A percentile compares a stretch with the other conserved stretches of the same genome.
Conservation (phyloP, 148 eudicot species). For the Rhododendron henanense region DNA sequence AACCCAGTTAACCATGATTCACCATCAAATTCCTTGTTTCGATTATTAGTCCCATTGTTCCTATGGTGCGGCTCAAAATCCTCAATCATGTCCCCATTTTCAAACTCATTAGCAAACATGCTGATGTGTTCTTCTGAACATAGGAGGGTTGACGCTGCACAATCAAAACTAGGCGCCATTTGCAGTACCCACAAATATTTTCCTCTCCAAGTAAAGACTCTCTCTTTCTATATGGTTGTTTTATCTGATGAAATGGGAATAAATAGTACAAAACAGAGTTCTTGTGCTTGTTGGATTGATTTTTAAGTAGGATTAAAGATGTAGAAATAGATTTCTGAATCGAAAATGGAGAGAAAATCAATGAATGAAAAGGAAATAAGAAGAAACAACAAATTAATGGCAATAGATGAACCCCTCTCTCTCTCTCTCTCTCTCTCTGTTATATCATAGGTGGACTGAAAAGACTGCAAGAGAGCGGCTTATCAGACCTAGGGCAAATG, state of each 20-base stretch:
- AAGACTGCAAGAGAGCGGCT: conserved; percentile 9
- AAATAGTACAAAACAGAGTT: neutral
- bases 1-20: conserved; percentile 21
- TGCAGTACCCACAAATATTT: neutral
- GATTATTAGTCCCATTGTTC: conserved; percentile 10
- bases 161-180: conserved; percentile 64
- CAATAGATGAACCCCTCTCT: neutral
- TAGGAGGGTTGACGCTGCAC: conserved; percentile 46
- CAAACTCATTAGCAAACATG: conserved; percentile 42
- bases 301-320: neutral
- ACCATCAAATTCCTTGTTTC: conserved; percentile 20
- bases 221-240: neutral
- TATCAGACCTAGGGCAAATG: conserved; percentile 11
- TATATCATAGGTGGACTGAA: neutral
- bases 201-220: neutral
- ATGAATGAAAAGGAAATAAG: neutral
- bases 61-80: conserved; percentile 29
- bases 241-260: neutral
- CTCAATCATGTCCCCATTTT: conserved; percentile 22
- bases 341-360: conserved; percentile 1
- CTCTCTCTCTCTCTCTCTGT: neutral
- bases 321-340: conserved; percentile 6
- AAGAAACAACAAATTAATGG: neutral
- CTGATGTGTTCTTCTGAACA: conserved; percentile 57
- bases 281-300: neutral